Evolutionary conservation across 805 yeast genomes (phyloP).

Genomic region (Zygotorulaspora danielsina): DNA sequence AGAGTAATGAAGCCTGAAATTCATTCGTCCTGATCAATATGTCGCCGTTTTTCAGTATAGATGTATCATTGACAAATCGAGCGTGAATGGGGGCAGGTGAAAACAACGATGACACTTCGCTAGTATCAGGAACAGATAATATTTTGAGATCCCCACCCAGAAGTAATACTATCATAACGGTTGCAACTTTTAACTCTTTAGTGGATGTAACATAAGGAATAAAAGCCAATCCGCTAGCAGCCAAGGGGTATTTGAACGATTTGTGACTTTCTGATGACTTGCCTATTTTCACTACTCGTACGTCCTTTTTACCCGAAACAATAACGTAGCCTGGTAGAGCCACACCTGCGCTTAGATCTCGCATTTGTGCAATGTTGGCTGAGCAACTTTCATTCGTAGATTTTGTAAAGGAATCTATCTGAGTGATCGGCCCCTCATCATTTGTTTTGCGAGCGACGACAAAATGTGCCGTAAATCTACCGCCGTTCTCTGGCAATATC

Average conservation of each 20-base stretch:
- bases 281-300: conserved; percentile 30
- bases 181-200: conserved; percentile 37
- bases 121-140: conserved; percentile 54
- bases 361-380: conserved; percentile 55
- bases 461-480: conserved; percentile 53
- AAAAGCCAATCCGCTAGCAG: conserved; percentile 48
- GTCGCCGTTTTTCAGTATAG: conserved; percentile 49
- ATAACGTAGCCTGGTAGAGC: conserved; percentile 56
- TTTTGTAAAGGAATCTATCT: conserved; percentile 56
- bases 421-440: conserved; percentile 44
- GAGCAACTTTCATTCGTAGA: conserved; percentile 57
- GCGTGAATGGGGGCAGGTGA: conserved; percentile 43
- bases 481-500: conserved; percentile 56
- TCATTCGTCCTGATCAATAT: conserved; percentile 49
- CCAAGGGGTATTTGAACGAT: conserved; percentile 21
- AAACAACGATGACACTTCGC: conserved; percentile 48
- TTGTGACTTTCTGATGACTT: conserved; percentile 14
- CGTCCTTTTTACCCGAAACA: conserved; percentile 51
- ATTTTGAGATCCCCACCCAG: conserved; percentile 43
- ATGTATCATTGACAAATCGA: conserved; percentile 38
- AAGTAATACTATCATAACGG: conserved; percentile 44
- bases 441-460: conserved; percentile 46
- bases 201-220: conserved; percentile 22
- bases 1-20: conserved; percentile 50
- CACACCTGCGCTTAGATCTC: conserved; percentile 56